Evolutionary conservation across 225 moss, liverwort and hornwort species (phyloP), one percentile per base, ranked within the genome.

Genomic region (Antitrichia curtipendula): DNA sequence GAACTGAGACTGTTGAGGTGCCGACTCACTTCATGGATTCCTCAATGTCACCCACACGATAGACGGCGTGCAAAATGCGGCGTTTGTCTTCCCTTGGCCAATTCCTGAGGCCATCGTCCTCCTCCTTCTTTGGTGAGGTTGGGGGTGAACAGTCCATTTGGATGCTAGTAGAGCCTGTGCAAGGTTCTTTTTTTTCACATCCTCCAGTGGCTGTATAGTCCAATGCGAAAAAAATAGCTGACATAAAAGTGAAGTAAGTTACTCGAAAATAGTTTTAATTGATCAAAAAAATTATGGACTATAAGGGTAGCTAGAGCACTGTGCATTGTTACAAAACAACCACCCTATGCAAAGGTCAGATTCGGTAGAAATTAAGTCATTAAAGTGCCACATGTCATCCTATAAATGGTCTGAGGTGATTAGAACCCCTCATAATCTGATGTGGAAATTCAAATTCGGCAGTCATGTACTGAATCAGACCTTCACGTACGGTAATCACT

Each of bases 61-160:
- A 97, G 12, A 96, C 93, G 1, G 77, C 95, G 6, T 96, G 96
- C 16, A 97, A 75, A 50, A 97, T 85, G 56, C 95, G 91, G 13
- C 95, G 91, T 28, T 75, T 91, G 54, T 97, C 97, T 60, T 91
- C 89, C 83, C 95, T 91, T 82, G 92, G 93, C 85, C 95, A 96
- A 72, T 72, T 89, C 47, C 70, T 80, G 6, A 95, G 91, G 45
- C 78, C 50, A 49, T 88, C 86, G 73, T 90, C 85, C 4, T 90
- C 85, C 4, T 95, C 93, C 5, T 77, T 43, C 12, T 78, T 10
- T 2, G 82, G 82, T 21, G 86, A 86, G 32, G 43, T 3, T 3
- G n/a, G 65, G 20, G 84, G 68, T 31, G 85, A 52, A 23, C 88
- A 92, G 0, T 82, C 80, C 75, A 90, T 88, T 86, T 83, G 70